phyloP scores from a whole-genome alignment of 257 asterid species.

The Nicotiana undulata region DNA sequence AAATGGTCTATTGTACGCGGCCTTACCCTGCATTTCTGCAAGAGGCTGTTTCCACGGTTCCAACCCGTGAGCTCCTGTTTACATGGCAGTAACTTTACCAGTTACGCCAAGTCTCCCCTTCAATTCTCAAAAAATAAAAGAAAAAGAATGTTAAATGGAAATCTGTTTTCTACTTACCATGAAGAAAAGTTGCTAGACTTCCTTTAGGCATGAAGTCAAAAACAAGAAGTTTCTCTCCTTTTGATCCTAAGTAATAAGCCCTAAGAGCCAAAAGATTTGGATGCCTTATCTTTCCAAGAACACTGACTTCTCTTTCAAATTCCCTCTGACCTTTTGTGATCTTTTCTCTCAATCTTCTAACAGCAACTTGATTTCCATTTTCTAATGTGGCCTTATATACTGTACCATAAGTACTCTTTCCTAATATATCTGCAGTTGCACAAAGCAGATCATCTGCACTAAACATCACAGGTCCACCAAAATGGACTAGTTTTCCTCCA shows the following conservation, averaged over 20 bases:
- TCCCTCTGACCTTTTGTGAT: conserved; percentile 73
- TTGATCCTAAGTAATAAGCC: conserved; percentile 84
- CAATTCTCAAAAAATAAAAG: background rate
- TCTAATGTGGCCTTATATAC: conserved; percentile 85
- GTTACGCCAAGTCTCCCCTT: no score
- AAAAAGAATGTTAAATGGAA: background rate
- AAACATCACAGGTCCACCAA: conserved; percentile 71
- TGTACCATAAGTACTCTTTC: conserved; percentile 92
- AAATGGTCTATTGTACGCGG: no score
- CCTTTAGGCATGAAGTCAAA: conserved; percentile 92
- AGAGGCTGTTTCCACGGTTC: no score
- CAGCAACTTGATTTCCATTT: conserved; percentile 84
- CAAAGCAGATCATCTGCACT: conserved; percentile 86
- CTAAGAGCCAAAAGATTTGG: conserved; percentile 83
- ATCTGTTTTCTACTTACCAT: conserved; percentile 36
- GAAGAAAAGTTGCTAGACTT: conserved; percentile 76
- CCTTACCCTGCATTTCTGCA: no score
- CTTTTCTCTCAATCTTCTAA: conserved; percentile 89
- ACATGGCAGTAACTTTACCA: no score
- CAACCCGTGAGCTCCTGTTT: no score
- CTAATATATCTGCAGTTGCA: conserved; percentile 96
- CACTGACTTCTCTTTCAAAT: conserved; percentile 69
- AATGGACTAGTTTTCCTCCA: conserved; percentile 93
- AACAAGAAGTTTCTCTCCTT: conserved; percentile 92
- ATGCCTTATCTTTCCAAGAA: conserved; percentile 72